Percentiles rank a stretch among this genome's conserved stretches.
These are phyloP conservation scores for Cryptosporidium sp. DNA, from an alignment of 169 alveolate species.

Conservation along the genomic window DNA sequence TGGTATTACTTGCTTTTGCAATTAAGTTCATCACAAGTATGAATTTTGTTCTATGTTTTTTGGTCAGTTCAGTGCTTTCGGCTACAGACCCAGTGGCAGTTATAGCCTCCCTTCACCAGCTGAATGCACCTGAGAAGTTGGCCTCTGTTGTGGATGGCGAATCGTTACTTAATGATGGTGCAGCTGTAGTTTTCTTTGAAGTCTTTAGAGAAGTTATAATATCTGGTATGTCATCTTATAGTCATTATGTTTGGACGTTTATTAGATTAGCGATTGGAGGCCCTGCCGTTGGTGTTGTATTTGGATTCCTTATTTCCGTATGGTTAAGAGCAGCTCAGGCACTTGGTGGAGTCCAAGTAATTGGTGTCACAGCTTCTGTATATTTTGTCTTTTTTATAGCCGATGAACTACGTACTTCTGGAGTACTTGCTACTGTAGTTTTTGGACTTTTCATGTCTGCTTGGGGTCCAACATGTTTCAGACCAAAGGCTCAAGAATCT, in stretches of 20 bases:
- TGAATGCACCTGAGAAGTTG: conserved; percentile 79
- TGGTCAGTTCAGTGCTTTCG: conserved; percentile 79
- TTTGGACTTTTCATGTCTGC: conserved; percentile 80
- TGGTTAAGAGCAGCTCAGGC: conserved; percentile 74
- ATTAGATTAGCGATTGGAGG: conserved; percentile 79
- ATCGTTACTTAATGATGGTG: conserved; percentile 79
- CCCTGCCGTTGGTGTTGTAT: conserved; percentile 77
- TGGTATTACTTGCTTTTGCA: conserved; percentile 77
- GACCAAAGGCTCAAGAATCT: conserved; percentile 74
- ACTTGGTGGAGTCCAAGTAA: conserved; percentile 77
- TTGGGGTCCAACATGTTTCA: conserved; percentile 77
- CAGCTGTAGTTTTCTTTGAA: conserved; percentile 78
- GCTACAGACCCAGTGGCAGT: conserved; percentile 84
- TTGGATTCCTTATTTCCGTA: conserved; percentile 71
- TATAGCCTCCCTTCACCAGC: conserved; percentile 78
- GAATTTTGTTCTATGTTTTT: conserved; percentile 74
- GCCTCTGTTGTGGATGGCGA: conserved; percentile 82
- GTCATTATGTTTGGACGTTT: conserved; percentile 76
- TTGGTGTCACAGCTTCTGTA: conserved; percentile 76
- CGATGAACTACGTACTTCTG: conserved; percentile 77
- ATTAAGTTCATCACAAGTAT: conserved; percentile 74
- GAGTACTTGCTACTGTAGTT: conserved; percentile 78
- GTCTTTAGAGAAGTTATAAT: conserved; percentile 65
- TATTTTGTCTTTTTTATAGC: conserved; percentile 78
- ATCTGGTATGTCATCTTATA: conserved; percentile 58